Evolutionary conservation across 1,284 basidiomycete species (phyloP).

Genomic region (Heterobasidion occidentale): DNA sequence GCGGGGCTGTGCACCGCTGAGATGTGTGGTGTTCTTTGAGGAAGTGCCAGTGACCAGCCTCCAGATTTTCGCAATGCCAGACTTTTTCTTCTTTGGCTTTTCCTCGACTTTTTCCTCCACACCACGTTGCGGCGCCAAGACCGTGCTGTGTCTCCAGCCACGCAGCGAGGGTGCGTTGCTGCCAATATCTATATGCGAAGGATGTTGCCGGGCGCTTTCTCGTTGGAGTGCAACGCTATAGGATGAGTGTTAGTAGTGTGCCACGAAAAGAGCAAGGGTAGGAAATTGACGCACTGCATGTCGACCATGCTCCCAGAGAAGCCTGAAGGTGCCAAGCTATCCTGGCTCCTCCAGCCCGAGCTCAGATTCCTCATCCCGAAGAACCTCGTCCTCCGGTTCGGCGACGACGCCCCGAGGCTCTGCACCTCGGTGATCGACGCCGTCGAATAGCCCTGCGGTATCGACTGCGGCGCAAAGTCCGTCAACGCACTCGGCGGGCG

Average conservation of each 20-base stretch:
- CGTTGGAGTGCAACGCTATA: slow-evolving; percentile 66
- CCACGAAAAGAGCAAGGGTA: not conserved
- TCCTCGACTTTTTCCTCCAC: slow-evolving; percentile 21
- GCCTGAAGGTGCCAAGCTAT: slow-evolving; percentile 71
- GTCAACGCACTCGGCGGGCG: slow-evolving; percentile 61
- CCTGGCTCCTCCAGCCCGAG: slow-evolving; percentile 67
- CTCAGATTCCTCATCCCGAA: slow-evolving; percentile 78
- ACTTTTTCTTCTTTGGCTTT: slow-evolving; percentile 66
- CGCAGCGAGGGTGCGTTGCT: slow-evolving; percentile 11
- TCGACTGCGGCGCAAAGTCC: slow-evolving; percentile 42
- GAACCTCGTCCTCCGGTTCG: slow-evolving; percentile 69
- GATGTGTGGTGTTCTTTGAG: slow-evolving; percentile 21
- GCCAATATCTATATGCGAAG: slow-evolving; percentile 34
- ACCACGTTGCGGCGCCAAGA: slow-evolving; percentile 1
- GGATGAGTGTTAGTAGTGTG: slow-evolving; percentile 3
- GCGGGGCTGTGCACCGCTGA: slow-evolving; percentile 22
- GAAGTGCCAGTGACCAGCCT: slow-evolving; percentile 60
- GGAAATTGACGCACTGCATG: slow-evolving; percentile 72
- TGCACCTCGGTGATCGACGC: slow-evolving; percentile 67
- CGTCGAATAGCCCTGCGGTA: slow-evolving; percentile 63
- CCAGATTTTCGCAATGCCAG: slow-evolving; percentile 79
- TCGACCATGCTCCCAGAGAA: slow-evolving; percentile 84
- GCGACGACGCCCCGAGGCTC: slow-evolving; percentile 51
- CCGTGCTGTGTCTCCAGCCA: slow-evolving; percentile 7
- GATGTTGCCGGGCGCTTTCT: slow-evolving; percentile 33